Evolutionary conservation across 116 monocot genomes (phyloP).

Genomic region (Posidonia oceanica): DNA sequence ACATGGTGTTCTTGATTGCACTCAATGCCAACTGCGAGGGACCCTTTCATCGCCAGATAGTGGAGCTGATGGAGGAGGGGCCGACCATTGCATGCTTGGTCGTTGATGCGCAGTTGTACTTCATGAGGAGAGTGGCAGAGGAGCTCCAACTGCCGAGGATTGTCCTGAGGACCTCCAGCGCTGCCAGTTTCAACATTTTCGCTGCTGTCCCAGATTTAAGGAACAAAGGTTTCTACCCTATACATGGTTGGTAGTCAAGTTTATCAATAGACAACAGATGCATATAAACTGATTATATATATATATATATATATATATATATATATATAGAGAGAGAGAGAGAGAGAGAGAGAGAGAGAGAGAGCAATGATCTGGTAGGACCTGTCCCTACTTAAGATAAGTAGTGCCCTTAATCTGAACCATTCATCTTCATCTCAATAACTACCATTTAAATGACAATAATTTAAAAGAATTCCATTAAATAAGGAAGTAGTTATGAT

Average conservation of each 20-base stretch:
- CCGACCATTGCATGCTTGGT: slow-evolving; percentile 15
- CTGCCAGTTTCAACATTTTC: slow-evolving; percentile 13
- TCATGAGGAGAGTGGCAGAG: slow-evolving; percentile 7
- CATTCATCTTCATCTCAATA: too few relatives aligned
- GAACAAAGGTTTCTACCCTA: neutral
- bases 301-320: too few relatives aligned
- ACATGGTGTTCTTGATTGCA: slow-evolving; percentile 3
- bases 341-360: too few relatives aligned
- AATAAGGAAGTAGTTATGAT: too few relatives aligned
- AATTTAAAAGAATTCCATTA: too few relatives aligned
- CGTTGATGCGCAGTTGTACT: slow-evolving; percentile 18
- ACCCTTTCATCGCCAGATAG: slow-evolving; percentile 9
- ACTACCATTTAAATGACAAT: too few relatives aligned
- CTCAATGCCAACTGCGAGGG: slow-evolving; percentile 18
- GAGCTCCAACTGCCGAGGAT: slow-evolving; percentile 17
- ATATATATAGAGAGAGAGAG: too few relatives aligned
- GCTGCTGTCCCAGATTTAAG: neutral
- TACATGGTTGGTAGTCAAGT: neutral
- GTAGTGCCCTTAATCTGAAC: too few relatives aligned
- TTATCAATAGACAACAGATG: too few relatives aligned
- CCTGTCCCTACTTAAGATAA: too few relatives aligned
- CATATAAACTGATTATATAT: too few relatives aligned
- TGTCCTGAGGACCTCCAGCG: slow-evolving; percentile 29
- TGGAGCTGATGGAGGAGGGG: neutral
- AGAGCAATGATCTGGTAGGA: too few relatives aligned